phyloP scores from a whole-genome alignment of 352 stramenopile species.

The Aphanomyces stellatus region DNA sequence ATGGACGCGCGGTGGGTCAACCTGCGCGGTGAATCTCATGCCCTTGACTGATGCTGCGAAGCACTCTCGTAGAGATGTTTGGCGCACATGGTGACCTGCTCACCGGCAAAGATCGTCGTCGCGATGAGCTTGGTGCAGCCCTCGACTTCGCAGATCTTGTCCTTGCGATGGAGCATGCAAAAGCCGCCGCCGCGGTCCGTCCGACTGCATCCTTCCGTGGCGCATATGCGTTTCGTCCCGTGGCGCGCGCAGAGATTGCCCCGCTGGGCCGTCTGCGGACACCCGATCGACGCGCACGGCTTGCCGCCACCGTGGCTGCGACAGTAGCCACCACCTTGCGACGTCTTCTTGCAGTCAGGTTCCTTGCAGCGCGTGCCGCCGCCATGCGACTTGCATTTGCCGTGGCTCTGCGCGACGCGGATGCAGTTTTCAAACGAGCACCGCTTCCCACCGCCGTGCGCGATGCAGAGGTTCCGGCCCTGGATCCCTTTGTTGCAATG shows the following conservation, averaged over 20 bases:
- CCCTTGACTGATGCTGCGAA: too few relatives aligned
- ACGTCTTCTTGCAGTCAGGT: background rate
- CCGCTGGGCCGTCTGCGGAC: slow-evolving; percentile 5
- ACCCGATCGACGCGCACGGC: background rate
- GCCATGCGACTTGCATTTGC: slow-evolving; percentile 39
- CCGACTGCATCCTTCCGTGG: background rate
- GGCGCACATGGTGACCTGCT: background rate
- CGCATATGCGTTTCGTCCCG: background rate
- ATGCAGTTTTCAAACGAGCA: background rate
- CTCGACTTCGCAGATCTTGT: background rate
- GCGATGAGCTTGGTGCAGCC: background rate
- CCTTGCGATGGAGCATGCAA: slow-evolving; percentile 13
- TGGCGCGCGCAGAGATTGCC: slow-evolving; percentile 5
- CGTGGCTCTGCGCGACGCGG: slow-evolving; percentile 9
- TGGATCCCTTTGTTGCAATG: slow-evolving; percentile 14
- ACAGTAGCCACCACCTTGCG: background rate
- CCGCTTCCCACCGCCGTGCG: slow-evolving; percentile 13
- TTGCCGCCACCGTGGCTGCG: slow-evolving; percentile 2
- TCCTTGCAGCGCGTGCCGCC: slow-evolving; percentile 58
- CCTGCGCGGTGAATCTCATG: too few relatives aligned
- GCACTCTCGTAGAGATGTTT: background rate
- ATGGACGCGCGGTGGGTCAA: too few relatives aligned
- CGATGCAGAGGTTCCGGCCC: slow-evolving; percentile 14
- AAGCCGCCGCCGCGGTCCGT: slow-evolving; percentile 14
- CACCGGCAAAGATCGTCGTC: background rate